Evolutionary conservation across 306 rosid genomes (phyloP).

Genomic region (Benincasa hispida): DNA sequence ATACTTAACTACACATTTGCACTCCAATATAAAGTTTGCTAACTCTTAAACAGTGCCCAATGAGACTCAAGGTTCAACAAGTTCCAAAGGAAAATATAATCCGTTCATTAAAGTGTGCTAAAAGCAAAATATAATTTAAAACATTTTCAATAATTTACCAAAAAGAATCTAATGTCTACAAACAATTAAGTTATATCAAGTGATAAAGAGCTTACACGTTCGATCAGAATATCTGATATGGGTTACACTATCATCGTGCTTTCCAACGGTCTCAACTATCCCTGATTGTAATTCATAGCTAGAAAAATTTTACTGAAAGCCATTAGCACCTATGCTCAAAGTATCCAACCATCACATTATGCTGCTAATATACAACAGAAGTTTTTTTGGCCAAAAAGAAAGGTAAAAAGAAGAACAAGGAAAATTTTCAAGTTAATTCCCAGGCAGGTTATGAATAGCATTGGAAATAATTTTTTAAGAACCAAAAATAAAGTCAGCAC

Average conservation of each 20-base stretch:
- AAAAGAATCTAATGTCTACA: slow-evolving; percentile 14
- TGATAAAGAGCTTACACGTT: slow-evolving; percentile 39
- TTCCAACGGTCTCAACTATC: slow-evolving; percentile 33
- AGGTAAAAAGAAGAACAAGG: not conserved
- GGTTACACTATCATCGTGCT: slow-evolving; percentile 63
- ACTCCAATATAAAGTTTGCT: not conserved
- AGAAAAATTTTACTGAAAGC: slow-evolving; percentile 7
- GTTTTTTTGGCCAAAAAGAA: not conserved
- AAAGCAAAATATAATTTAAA: not conserved
- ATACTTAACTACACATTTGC: not conserved
- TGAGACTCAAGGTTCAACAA: not conserved
- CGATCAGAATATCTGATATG: slow-evolving; percentile 54
- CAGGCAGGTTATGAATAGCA: not conserved
- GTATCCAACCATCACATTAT: not conserved
- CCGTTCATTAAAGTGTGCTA: not conserved
- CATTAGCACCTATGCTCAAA: slow-evolving; percentile 7
- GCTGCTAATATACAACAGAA: not conserved
- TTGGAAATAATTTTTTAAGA: not conserved
- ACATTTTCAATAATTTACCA: not conserved
- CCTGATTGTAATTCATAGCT: slow-evolving; percentile 80
- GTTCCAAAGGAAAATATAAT: not conserved
- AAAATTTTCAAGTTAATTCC: not conserved
- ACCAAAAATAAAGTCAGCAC: not conserved
- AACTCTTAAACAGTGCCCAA: not conserved
- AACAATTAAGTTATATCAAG: not conserved